These are phyloP conservation scores for Psilocybe cyanescens DNA, from an alignment of 768 basidiomycete genomes.

Conservation along the genomic window DNA sequence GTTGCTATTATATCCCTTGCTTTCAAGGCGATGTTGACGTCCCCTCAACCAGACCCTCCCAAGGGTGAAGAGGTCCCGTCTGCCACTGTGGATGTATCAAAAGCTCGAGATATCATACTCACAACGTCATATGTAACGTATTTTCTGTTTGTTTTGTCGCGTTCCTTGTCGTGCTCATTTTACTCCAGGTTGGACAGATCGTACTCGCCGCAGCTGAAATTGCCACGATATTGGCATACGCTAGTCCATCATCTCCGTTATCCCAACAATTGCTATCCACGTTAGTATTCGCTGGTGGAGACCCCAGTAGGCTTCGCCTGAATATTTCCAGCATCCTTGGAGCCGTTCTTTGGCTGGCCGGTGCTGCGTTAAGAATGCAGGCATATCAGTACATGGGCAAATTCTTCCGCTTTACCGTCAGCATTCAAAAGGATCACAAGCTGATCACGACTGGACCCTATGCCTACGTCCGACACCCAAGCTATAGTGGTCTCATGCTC, in stretches of 20 bases:
- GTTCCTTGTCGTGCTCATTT: background rate
- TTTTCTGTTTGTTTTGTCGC: background rate
- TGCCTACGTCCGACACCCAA: conserved; percentile 37
- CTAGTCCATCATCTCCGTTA: background rate
- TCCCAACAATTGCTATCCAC: background rate
- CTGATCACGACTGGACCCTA: conserved; percentile 38
- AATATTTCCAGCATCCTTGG: conserved; percentile 6
- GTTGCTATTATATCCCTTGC: background rate
- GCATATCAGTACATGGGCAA: conserved; percentile 19
- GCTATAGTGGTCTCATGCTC: conserved; percentile 44
- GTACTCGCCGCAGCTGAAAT: background rate
- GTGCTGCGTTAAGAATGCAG: conserved; percentile 10
- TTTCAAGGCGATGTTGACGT: background rate
- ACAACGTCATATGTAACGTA: background rate
- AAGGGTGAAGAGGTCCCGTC: background rate
- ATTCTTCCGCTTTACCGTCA: conserved; percentile 47
- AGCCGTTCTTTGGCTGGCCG: conserved; percentile 10
- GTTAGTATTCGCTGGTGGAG: conserved; percentile 5
- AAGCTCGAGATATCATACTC: background rate
- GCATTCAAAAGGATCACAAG: conserved; percentile 45
- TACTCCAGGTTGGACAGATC: background rate
- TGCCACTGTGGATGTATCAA: background rate
- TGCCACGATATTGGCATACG: background rate
- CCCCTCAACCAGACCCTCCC: background rate
- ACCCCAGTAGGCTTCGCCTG: conserved; percentile 8